phyloP scores from a whole-genome alignment of 192 early-diverging fungal genomes.

The Obelidium mucronatum region DNA sequence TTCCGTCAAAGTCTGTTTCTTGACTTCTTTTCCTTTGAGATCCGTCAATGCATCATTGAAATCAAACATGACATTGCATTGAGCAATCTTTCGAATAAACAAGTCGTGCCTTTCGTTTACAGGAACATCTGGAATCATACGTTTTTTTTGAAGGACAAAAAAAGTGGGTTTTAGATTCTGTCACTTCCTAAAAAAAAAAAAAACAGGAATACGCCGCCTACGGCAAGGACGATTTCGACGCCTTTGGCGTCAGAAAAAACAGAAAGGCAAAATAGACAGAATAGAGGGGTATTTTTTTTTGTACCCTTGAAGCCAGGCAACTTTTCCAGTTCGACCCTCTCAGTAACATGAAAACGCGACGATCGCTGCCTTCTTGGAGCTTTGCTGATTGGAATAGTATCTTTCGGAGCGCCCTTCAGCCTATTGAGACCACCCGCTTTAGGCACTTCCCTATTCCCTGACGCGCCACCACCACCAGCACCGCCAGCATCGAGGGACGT shows the following conservation, averaged over 20 bases:
- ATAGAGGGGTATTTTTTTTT: constrained; percentile 9
- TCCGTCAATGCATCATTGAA: constrained; percentile 91
- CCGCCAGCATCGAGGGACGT: constrained; percentile 14
- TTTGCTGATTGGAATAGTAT: constrained; percentile 82
- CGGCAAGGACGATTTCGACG: no score
- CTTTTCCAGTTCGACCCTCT: constrained; percentile 82
- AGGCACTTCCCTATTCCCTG: constrained; percentile 49
- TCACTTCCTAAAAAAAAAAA: neutral
- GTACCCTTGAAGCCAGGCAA: constrained; percentile 77
- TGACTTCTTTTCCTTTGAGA: constrained; percentile 95
- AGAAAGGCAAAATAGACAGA: no score
- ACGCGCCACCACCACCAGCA: neutral
- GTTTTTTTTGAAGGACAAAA: neutral
- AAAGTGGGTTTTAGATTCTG: neutral
- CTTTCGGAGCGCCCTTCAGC: constrained; percentile 60
- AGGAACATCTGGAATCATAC: constrained; percentile 68
- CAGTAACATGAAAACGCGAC: constrained; percentile 85
- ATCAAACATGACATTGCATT: constrained; percentile 94
- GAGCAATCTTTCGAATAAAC: constrained; percentile 87
- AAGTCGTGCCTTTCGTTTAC: constrained; percentile 85
- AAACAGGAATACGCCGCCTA: neutral
- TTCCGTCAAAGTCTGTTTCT: constrained; percentile 88
- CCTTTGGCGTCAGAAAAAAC: no score
- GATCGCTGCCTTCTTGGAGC: constrained; percentile 83
- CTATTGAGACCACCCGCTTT: constrained; percentile 59